Evolutionary conservation across 805 yeast genomes (phyloP), one percentile per base, ranked within the genome.

Genomic region (Kodamaea lidongshanica): DNA sequence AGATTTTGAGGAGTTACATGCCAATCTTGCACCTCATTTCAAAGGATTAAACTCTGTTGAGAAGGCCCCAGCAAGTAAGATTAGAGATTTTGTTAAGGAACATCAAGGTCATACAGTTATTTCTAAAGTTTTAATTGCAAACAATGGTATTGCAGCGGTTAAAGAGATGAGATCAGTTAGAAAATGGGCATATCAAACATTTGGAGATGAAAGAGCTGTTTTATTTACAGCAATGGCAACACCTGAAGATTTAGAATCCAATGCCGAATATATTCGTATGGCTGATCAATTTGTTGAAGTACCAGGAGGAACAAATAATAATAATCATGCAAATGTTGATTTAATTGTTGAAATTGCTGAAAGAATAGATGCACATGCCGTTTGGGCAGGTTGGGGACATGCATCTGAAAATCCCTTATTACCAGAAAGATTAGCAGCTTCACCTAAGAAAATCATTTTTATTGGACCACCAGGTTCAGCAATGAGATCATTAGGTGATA

Each of bases 311-410:
- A 92, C 98, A 33, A 94, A 94, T 65, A 92, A 92, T 68, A 94
- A 92, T 61, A 92, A 92, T 62, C 88, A 88, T 56, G 99, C 99
- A 47, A 92, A 92, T 53, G 99, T 92, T 39, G 98, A 92, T 45
- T 70, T 92, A 39, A 92, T 92, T 57, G 96, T 92, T 27, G 99
- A 92, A 50, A 68, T 92, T 28, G 99, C 99, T 20, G 98, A 92
- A 65, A 81, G 96, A 66, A 81, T 94, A 25, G 76, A 85, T 43
- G 96, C 84, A 34, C 95, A 92, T 56, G 99, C 98, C 15, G 99
- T 92, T 35, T 92, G 99, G 99, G 99, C 99, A 19, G 99, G 99
- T 50, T 92, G 99, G 99, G 99, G 99, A 50, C 98, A 94, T 56
- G 99, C 99, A 16, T 85, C 96, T n/a, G 99, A 92, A 67, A 89